Conservation (phyloP, 495 filamentous ascomycete genomes). For the Penicillium lividum region DNA sequence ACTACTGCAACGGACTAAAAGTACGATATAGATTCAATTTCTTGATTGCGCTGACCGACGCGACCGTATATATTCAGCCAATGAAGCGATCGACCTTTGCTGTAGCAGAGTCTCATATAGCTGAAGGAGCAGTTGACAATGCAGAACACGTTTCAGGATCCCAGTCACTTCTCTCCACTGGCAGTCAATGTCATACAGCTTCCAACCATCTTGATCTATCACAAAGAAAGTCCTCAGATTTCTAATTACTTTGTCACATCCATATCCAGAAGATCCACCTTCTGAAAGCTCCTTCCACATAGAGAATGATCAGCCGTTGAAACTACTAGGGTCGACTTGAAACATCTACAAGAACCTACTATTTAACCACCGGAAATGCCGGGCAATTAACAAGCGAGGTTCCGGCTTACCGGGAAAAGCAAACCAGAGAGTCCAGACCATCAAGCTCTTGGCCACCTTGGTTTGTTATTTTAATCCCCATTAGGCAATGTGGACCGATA, state of each 20-base stretch:
- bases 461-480: not conserved
- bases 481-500: not conserved
- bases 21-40: not conserved
- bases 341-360: not conserved
- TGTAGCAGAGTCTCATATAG: not conserved
- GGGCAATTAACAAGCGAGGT: not conserved
- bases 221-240: not conserved
- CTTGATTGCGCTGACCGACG: not conserved
- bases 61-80: not conserved
- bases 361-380: not conserved
- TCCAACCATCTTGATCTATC: not conserved
- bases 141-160: not conserved
- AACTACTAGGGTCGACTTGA: not conserved
- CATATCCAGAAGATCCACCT: not conserved
- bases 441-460: not conserved
- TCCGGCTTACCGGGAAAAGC: not conserved
- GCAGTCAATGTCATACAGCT: not conserved
- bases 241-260: not conserved
- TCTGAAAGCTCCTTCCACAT: not conserved
- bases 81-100: not conserved
- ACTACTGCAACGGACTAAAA: not conserved
- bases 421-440: not conserved
- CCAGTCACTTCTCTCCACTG: not conserved
- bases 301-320: not conserved
- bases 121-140: not conserved